Evolutionary conservation across 768 basidiomycete species (phyloP).

Genomic region (Boletus rubroflammeus): DNA sequence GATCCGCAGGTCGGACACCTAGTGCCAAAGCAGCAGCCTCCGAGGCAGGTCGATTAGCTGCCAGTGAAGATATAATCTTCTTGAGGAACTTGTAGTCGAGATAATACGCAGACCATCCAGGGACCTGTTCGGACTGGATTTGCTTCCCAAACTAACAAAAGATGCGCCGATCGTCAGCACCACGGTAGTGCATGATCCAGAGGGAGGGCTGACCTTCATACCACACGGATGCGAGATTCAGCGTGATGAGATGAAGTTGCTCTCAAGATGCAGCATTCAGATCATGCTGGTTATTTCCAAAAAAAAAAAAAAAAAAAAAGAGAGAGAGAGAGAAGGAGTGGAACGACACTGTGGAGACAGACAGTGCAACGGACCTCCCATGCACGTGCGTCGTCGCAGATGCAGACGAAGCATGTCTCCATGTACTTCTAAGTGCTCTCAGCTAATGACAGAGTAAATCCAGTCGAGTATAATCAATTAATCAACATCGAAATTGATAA

Average conservation of each 20-base stretch:
- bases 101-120: slow-evolving; percentile 95
- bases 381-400: slow-evolving; percentile 23
- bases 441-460: neutral
- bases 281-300: slow-evolving; percentile 26
- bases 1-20: slow-evolving; percentile 69
- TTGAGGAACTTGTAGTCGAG: slow-evolving; percentile 98
- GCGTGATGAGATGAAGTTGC: slow-evolving; percentile 9
- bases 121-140: slow-evolving; percentile 92
- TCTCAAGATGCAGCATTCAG: slow-evolving; percentile 16
- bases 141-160: slow-evolving; percentile 91
- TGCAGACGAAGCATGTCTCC: neutral
- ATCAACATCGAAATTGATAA: slow-evolving; percentile 7
- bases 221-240: slow-evolving; percentile 14
- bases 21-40: slow-evolving; percentile 86
- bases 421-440: neutral
- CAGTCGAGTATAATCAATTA: neutral
- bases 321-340: slow-evolving; percentile 6
- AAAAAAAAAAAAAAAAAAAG: slow-evolving; percentile 20
- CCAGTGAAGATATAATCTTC: slow-evolving; percentile 96
- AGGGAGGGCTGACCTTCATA: slow-evolving; percentile 29
- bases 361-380: neutral
- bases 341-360: slow-evolving; percentile 13
- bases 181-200: neutral
- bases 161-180: neutral
- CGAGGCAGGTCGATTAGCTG: slow-evolving; percentile 83